phyloP scores from a whole-genome alignment of 352 stramenopile genomes.

The Globisporangium spiculum region DNA sequence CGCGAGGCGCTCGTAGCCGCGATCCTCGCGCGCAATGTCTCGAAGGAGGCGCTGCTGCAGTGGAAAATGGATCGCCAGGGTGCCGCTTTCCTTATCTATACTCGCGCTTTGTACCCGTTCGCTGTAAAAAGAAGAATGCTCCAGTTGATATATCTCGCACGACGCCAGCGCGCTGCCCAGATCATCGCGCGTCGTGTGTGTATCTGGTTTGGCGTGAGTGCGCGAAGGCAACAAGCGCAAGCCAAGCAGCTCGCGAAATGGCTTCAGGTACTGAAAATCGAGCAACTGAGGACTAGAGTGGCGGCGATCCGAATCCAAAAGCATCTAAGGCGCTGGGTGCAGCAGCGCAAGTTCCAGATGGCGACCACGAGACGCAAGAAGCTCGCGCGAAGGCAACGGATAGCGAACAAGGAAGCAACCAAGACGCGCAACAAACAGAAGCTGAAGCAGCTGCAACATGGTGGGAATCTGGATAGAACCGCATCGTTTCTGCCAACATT shows the following conservation, averaged over 20 bases:
- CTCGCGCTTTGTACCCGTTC: conserved; percentile 37
- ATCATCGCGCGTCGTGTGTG: conserved; percentile 20
- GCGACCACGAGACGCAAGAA: conserved; percentile 29
- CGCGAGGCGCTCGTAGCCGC: conserved; percentile 32
- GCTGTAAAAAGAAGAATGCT: conserved; percentile 33
- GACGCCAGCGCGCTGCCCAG: conserved; percentile 19
- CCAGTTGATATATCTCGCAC: conserved; percentile 20
- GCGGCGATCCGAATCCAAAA: conserved; percentile 46
- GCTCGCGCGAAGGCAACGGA: conserved; percentile 20
- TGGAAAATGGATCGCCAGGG: conserved; percentile 48
- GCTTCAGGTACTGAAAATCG: conserved; percentile 22
- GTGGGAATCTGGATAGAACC: not conserved
- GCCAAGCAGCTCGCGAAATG: conserved; percentile 24
- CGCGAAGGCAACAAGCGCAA: conserved; percentile 13
- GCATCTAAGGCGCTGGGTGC: conserved; percentile 41
- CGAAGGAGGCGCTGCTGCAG: conserved; percentile 28
- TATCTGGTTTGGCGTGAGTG: conserved; percentile 23
- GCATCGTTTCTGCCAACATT: not conserved
- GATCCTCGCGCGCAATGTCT: conserved; percentile 38
- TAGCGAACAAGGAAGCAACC: conserved; percentile 25
- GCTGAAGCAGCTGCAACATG: not conserved
- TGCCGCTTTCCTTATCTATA: conserved; percentile 50
- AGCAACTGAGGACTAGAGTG: conserved; percentile 19
- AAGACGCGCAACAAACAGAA: not conserved
- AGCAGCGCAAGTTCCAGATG: conserved; percentile 42